Conservation (phyloP, 768 basidiomycete species). For the Infundibulicybe gibba region DNA sequence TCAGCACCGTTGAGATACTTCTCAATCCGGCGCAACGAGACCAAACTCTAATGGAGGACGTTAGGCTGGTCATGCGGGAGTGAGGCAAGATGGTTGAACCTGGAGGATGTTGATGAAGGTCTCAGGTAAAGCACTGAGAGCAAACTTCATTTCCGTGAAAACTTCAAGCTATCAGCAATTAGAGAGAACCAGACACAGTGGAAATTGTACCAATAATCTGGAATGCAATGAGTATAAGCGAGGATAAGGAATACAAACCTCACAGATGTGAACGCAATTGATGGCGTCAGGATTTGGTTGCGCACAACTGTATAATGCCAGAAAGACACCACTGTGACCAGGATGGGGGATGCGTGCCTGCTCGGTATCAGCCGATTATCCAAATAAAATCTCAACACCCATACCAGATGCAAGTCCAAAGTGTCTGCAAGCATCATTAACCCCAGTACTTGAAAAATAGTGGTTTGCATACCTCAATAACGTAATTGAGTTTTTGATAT, state of each 20-base stretch:
- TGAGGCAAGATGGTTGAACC: slow-evolving; percentile 25
- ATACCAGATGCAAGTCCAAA: slow-evolving; percentile 48
- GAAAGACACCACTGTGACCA: slow-evolving; percentile 60
- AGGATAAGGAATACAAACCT: slow-evolving; percentile 36
- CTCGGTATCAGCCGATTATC: neutral
- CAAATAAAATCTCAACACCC: neutral
- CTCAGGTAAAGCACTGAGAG: slow-evolving; percentile 84
- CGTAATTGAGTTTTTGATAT: slow-evolving; percentile 84
- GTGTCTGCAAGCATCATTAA: slow-evolving; percentile 22
- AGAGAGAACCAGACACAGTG: neutral
- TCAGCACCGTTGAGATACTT: slow-evolving; percentile 81
- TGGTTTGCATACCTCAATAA: slow-evolving; percentile 57
- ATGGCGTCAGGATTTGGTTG: slow-evolving; percentile 68
- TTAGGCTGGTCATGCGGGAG: neutral
- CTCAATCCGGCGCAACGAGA: slow-evolving; percentile 87
- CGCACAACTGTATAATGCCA: slow-evolving; percentile 76
- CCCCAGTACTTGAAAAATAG: too few relatives aligned
- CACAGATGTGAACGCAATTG: slow-evolving; percentile 77
- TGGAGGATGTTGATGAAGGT: slow-evolving; percentile 90
- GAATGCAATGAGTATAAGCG: slow-evolving; percentile 42
- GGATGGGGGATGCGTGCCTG: slow-evolving; percentile 63
- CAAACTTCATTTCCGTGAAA: slow-evolving; percentile 86
- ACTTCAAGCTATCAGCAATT: slow-evolving; percentile 37
- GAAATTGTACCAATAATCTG: slow-evolving; percentile 33
- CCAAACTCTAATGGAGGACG: slow-evolving; percentile 48